Conservation (phyloP, 495 filamentous ascomycete genomes). For the Tuber umbilicatum region DNA sequence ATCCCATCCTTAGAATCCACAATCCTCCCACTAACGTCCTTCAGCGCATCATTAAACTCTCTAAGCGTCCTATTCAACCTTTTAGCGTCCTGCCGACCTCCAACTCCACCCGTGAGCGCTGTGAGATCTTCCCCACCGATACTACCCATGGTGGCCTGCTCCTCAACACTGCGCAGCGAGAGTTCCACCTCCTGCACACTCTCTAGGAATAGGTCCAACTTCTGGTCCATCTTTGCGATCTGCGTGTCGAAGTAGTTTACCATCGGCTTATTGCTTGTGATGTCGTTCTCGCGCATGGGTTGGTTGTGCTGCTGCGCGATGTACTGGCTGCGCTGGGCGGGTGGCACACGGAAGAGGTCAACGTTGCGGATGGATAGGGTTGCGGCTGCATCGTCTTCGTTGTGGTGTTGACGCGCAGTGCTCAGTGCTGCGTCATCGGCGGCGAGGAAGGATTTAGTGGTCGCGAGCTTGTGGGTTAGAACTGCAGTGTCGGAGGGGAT, state of each 20-base stretch:
- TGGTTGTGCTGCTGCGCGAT: conserved; percentile 34
- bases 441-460: conserved; percentile 41
- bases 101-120: conserved; percentile 26
- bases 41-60: conserved; percentile 40
- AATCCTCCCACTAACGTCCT: conserved; percentile 36
- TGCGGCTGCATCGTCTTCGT: conserved; percentile 34
- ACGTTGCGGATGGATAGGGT: conserved; percentile 38
- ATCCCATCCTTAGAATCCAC: conserved; percentile 40
- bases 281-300: conserved; percentile 36
- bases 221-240: conserved; percentile 34
- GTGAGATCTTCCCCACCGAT: conserved; percentile 26
- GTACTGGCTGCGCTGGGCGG: conserved; percentile 37
- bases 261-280: conserved; percentile 40
- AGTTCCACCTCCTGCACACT: conserved; percentile 40
- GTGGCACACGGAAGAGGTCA: conserved; percentile 39
- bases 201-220: conserved; percentile 29
- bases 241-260: conserved; percentile 39
- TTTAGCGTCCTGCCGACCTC: conserved; percentile 38
- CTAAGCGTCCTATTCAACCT: conserved; percentile 37
- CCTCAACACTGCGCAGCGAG: conserved; percentile 35
- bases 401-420: conserved; percentile 29
- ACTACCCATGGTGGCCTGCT: conserved; percentile 27
- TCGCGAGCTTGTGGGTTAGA: conserved; percentile 37
- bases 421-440: conserved; percentile 33
- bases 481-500: conserved; percentile 39